A percentile compares a stretch with the other conserved stretches of the same genome.
Conservation (phyloP, 2,329 filamentous ascomycete genomes). For the Plectosphaerella cucumerina region DNA sequence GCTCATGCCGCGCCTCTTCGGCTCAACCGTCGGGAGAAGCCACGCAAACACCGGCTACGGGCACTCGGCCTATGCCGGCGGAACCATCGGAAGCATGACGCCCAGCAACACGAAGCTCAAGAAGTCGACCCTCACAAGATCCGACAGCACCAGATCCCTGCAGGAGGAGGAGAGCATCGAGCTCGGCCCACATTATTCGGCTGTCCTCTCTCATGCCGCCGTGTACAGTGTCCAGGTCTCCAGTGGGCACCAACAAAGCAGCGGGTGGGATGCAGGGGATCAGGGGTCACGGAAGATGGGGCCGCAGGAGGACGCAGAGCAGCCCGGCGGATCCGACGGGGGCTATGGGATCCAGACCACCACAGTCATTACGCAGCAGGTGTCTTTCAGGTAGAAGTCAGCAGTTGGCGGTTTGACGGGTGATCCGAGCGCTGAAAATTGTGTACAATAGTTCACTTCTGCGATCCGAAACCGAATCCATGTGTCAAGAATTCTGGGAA, state of each 20-base stretch:
- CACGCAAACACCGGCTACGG: not conserved
- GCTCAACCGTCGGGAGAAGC: not conserved
- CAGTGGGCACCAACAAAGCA: not conserved
- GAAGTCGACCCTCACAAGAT: not conserved
- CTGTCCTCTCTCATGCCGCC: not conserved
- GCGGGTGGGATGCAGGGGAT: too few species aligned
- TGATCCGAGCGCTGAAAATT: too few species aligned
- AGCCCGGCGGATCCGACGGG: not conserved
- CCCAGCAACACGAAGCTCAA: constrained; percentile 1
- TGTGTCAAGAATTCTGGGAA: too few species aligned
- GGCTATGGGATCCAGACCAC: constrained; percentile 14
- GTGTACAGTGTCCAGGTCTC: constrained; percentile 11
- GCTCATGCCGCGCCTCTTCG: constrained; percentile 15
- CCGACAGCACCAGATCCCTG: not conserved
- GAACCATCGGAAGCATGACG: not conserved
- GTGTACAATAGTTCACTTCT: too few species aligned
- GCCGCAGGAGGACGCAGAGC: not conserved
- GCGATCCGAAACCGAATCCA: too few species aligned
- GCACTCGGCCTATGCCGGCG: constrained; percentile 1
- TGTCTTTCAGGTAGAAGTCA: not conserved
- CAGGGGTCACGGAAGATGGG: not conserved
- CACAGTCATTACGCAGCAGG: constrained; percentile 17
- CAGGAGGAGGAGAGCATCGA: constrained; percentile 5
- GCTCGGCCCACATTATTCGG: not conserved
- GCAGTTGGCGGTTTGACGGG: too few species aligned